Conservation (phyloP, 2,329 filamentous ascomycete genomes). For the Trichoderma sp. region DNA sequence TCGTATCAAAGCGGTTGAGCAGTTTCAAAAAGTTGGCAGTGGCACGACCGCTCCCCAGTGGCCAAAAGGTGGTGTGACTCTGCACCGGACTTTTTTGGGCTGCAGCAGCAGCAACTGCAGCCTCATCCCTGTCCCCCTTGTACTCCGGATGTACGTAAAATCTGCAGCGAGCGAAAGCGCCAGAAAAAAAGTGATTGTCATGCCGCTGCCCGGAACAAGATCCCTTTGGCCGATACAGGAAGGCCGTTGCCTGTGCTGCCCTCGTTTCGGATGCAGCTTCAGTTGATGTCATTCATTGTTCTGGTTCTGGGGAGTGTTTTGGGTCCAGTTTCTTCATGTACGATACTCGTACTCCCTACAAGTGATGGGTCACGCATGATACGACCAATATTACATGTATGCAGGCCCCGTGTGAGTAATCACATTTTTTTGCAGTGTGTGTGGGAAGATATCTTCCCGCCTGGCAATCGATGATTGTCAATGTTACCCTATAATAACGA, state of each 20-base stretch:
- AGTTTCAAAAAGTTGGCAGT: neutral
- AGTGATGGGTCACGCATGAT: neutral
- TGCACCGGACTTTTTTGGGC: neutral
- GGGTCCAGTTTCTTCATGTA: neutral
- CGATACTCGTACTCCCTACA: neutral
- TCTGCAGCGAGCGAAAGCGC: neutral
- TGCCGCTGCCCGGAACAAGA: constrained; percentile 8
- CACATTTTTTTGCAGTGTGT: neutral
- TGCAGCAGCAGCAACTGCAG: neutral
- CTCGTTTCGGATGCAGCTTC: neutral
- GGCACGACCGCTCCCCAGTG: neutral
- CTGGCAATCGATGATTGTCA: neutral
- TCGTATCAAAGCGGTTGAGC: neutral
- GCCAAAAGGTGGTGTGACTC: constrained; percentile 11
- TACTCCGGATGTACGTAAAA: neutral
- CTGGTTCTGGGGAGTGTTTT: neutral
- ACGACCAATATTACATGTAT: neutral
- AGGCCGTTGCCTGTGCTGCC: neutral
- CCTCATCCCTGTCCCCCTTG: neutral
- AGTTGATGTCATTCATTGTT: constrained; percentile 10
- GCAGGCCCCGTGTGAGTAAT: neutral
- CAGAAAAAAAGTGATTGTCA: neutral
- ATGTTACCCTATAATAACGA: neutral
- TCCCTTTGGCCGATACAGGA: constrained; percentile 14
- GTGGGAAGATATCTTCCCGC: neutral